Percentiles rank a stretch among this genome's conserved stretches.
phyloP scores from a whole-genome alignment of 2,329 filamentous ascomycete species.

The Bipolaris victoriae region DNA sequence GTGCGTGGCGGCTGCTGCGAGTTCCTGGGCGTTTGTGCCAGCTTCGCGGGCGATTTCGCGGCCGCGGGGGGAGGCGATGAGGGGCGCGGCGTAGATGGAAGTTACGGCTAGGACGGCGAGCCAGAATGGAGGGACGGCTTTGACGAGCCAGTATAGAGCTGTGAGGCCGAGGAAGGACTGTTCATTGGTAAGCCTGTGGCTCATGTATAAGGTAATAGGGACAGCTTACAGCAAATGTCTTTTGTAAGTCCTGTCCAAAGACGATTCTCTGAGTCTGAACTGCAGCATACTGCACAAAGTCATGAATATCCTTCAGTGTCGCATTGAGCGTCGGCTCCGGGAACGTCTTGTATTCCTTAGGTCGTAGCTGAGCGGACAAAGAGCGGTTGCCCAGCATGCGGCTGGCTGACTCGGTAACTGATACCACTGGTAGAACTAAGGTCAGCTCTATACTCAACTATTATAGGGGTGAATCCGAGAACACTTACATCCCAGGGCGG shows the following conservation, averaged over 20 bases:
- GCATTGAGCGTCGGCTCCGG: conserved; percentile 1
- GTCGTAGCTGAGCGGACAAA: background rate
- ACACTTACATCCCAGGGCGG: background rate
- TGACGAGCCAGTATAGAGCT: background rate
- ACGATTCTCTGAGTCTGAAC: background rate
- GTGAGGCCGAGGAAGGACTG: background rate
- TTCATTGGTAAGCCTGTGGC: background rate
- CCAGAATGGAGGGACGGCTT: background rate
- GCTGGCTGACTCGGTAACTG: conserved; percentile 1
- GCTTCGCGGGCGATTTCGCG: background rate
- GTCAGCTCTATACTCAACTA: background rate
- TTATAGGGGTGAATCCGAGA: background rate
- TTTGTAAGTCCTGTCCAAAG: background rate
- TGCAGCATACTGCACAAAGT: background rate
- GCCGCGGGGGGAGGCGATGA: background rate
- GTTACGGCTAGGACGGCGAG: background rate
- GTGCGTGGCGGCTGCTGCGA: background rate
- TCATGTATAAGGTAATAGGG: background rate
- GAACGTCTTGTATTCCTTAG: background rate
- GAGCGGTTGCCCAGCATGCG: background rate
- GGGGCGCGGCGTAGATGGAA: background rate
- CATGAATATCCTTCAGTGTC: conserved; percentile 2
- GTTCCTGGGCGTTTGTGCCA: background rate
- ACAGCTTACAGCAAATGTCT: background rate
- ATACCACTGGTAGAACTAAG: background rate